Evolutionary conservation across 208 protist species (phyloP).

Genomic region (Leptomonas pyrrhocoris): DNA sequence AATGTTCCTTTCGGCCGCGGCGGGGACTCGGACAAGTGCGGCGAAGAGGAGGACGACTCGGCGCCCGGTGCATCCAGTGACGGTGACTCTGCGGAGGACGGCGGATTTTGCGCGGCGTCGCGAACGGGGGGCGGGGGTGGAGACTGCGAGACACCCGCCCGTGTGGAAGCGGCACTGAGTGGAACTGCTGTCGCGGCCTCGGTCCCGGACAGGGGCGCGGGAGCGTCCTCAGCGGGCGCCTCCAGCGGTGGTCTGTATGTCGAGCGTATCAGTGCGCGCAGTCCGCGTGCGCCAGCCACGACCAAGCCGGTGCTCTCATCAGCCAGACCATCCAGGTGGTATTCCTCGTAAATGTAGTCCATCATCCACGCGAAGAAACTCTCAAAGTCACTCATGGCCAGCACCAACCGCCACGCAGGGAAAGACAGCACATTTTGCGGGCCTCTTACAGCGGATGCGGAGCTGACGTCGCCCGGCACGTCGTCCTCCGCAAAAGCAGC

Average conservation of each 20-base stretch:
- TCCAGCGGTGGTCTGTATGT: conserved; percentile 39
- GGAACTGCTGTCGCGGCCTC: neutral
- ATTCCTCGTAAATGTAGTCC: conserved; percentile 87
- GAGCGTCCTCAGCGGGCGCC: neutral
- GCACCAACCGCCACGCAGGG: conserved; percentile 75
- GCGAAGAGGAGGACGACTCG: neutral
- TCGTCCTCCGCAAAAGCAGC: conserved; percentile 23
- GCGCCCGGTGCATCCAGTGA: neutral
- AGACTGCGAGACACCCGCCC: too few species aligned
- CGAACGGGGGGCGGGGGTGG: too few species aligned
- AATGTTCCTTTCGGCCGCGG: conserved; percentile 2
- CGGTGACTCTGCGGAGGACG: neutral
- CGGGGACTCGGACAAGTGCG: neutral
- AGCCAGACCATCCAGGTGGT: conserved; percentile 41
- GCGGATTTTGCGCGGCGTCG: neutral
- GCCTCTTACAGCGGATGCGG: neutral
- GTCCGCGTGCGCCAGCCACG: conserved; percentile 60
- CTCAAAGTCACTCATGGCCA: conserved; percentile 81
- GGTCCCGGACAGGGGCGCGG: neutral
- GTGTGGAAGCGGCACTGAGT: neutral
- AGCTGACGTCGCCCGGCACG: neutral
- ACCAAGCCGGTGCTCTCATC: conserved; percentile 38
- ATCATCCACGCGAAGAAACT: conserved; percentile 83
- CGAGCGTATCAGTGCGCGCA: conserved; percentile 70
- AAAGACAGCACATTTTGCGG: conserved; percentile 71